Evolutionary conservation across 306 rosid genomes (phyloP).

Genomic region (Prosopis cineraria): DNA sequence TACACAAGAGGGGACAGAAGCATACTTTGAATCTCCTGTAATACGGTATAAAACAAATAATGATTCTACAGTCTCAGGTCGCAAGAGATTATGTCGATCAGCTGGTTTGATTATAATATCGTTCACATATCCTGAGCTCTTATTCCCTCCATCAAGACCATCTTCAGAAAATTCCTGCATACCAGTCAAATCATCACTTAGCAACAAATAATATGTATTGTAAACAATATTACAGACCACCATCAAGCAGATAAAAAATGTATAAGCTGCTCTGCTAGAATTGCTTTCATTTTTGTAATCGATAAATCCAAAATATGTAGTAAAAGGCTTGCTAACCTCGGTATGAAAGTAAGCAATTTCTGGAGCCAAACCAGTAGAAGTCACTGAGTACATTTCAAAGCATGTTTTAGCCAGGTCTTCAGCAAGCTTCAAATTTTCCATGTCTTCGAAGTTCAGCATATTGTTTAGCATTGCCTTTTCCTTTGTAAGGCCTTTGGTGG

Average conservation of each 20-base stretch:
- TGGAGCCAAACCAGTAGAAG: conserved; percentile 92
- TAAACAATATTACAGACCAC: not conserved
- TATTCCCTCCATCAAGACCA: conserved; percentile 88
- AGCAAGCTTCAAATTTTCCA: conserved; percentile 95
- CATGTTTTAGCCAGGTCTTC: conserved; percentile 96
- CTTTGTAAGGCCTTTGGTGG: conserved; percentile 92
- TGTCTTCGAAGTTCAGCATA: conserved; percentile 84
- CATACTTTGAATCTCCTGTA: conserved; percentile 91
- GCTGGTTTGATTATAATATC: conserved; percentile 86
- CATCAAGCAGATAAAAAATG: conserved; percentile 8
- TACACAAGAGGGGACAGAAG: conserved; percentile 2
- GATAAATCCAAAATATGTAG: conserved; percentile 28
- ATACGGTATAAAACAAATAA: conserved; percentile 83
- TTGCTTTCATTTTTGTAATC: conserved; percentile 14
- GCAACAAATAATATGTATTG: conserved; percentile 2
- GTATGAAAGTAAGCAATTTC: conserved; percentile 98
- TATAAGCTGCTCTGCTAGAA: not conserved
- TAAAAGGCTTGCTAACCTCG: conserved; percentile 56
- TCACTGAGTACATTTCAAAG: conserved; percentile 90
- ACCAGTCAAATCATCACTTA: conserved; percentile 38
- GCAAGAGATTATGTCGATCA: conserved; percentile 94
- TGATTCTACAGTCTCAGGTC: conserved; percentile 97
- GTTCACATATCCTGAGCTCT: conserved; percentile 66
- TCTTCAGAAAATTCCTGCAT: conserved; percentile 80
- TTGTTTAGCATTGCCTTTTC: conserved; percentile 77